Conservation (phyloP, 192 early-diverging fungal species). For the Coemansia sp. region DNA sequence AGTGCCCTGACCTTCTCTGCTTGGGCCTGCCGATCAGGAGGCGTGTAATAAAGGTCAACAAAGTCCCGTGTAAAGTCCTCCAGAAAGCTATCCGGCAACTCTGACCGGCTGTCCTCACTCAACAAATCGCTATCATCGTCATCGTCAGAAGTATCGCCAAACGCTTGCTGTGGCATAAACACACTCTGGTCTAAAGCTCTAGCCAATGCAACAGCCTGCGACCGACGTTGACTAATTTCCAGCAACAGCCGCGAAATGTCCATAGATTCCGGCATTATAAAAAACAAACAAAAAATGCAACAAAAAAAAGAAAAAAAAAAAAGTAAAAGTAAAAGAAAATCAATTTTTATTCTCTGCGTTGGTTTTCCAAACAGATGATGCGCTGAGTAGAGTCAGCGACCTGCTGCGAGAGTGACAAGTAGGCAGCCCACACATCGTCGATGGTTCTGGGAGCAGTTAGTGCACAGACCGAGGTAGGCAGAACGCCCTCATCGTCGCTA, state of each 20-base stretch:
- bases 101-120: neutral
- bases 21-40: neutral
- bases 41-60: slow-evolving; percentile 35
- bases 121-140: neutral
- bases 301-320: slow-evolving; percentile 5
- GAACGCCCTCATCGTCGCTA: slow-evolving; percentile 22
- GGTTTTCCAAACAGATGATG: slow-evolving; percentile 27
- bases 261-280: neutral
- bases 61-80: slow-evolving; percentile 43
- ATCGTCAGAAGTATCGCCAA: neutral
- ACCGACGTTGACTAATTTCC: slow-evolving; percentile 23
- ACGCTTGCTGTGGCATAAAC: neutral
- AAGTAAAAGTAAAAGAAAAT: slow-evolving; percentile 8
- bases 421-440: slow-evolving; percentile 48
- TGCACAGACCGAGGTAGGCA: slow-evolving; percentile 30
- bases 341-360: neutral
- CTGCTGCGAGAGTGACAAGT: slow-evolving; percentile 41
- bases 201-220: slow-evolving; percentile 33
- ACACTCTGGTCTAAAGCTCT: slow-evolving; percentile 38
- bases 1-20: neutral
- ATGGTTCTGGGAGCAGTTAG: slow-evolving; percentile 37
- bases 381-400: slow-evolving; percentile 33
- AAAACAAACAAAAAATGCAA: slow-evolving; percentile 2
- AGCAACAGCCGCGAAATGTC: slow-evolving; percentile 24
- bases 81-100: slow-evolving; percentile 25